phyloP scores from a whole-genome alignment of 2,329 filamentous ascomycete species.

The Fusarium dlaminii region DNA sequence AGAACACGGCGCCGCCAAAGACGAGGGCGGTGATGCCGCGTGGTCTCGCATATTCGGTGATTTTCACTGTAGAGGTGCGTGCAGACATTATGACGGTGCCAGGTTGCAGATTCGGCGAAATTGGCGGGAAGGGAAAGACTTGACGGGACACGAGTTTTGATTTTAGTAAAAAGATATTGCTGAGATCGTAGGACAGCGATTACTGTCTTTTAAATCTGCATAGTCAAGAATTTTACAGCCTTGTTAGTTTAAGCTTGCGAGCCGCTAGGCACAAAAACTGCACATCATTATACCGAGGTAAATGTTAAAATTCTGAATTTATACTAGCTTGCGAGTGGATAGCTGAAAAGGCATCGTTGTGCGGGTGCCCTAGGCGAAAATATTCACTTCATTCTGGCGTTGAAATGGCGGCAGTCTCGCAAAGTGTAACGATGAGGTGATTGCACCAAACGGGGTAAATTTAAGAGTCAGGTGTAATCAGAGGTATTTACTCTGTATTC shows the following conservation, averaged over 20 bases:
- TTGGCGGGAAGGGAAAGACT: background rate
- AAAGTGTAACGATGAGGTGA: no score
- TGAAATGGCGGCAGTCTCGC: no score
- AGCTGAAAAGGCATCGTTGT: background rate
- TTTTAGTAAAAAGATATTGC: background rate
- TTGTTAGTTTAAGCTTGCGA: background rate
- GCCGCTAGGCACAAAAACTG: background rate
- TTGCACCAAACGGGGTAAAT: no score
- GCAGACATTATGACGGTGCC: background rate
- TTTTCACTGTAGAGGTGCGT: background rate
- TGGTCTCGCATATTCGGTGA: background rate
- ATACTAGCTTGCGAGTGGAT: background rate
- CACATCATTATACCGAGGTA: background rate
- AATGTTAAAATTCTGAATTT: background rate
- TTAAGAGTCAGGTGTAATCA: no score
- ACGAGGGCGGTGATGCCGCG: background rate
- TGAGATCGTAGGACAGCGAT: background rate
- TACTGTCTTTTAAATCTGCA: background rate
- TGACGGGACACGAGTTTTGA: background rate
- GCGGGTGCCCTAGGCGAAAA: background rate
- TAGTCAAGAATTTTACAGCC: background rate
- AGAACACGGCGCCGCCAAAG: background rate
- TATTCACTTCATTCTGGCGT: background rate
- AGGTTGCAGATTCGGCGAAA: background rate
- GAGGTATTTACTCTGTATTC: no score